These are phyloP conservation scores for Neurospora sp. DNA, from an alignment of 2,329 filamentous ascomycete genomes.

Conservation along the genomic window DNA sequence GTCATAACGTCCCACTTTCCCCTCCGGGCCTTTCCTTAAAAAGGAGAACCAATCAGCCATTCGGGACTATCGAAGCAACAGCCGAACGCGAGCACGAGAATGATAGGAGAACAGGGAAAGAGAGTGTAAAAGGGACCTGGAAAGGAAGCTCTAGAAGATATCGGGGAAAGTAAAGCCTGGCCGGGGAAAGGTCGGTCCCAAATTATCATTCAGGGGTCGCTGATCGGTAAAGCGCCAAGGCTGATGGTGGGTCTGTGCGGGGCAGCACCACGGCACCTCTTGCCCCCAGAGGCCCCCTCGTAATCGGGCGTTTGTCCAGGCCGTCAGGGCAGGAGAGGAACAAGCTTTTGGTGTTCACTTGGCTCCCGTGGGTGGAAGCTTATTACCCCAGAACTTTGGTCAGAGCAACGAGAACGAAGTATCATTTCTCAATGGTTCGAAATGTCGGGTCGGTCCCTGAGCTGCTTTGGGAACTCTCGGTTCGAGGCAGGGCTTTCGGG, in stretches of 20 bases:
- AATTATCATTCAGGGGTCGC: not conserved
- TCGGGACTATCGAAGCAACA: not conserved
- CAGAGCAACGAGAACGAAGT: not conserved
- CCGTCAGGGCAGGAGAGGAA: not conserved
- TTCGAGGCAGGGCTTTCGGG: not conserved
- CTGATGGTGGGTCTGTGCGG: not conserved
- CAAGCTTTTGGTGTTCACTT: not conserved
- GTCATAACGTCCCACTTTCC: not conserved
- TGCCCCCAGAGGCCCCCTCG: not conserved
- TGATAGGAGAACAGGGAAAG: not conserved
- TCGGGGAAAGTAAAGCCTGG: not conserved
- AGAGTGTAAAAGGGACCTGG: too few relatives aligned
- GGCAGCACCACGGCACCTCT: not conserved
- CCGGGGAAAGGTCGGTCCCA: not conserved
- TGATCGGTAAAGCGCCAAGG: not conserved
- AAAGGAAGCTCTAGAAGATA: not conserved
- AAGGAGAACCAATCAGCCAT: not conserved
- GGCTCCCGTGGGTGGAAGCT: not conserved
- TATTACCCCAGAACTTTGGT: not conserved
- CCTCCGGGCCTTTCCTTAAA: not conserved
- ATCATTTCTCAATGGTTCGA: not conserved
- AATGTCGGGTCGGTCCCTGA: not conserved
- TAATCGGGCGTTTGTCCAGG: not conserved
- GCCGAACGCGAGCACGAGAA: not conserved
- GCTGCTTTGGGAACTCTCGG: not conserved